Evolutionary conservation across 805 yeast genomes (phyloP), one percentile per base, ranked within the genome.

Genomic region (Monosporozyma servazzii): DNA sequence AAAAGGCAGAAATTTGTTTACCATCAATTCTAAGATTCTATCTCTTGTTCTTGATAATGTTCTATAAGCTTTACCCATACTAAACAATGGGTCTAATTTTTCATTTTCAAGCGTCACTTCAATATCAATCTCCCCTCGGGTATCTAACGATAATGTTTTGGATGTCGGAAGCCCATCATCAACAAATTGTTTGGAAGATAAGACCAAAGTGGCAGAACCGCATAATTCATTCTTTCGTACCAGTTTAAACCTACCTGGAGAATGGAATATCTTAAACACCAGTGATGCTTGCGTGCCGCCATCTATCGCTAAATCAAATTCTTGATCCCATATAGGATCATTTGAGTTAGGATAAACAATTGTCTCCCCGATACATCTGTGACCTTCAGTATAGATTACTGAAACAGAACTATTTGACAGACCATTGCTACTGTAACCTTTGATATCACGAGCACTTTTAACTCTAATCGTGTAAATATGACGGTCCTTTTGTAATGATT

Each of bases 271-370:
- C 1, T 84, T 81, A 1, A 80, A 77, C 1, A 80, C 75, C 1
- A 85, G 56, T 27, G 79, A 72, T 37, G 75, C 68, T 1, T 76
- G 62, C 1, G 75, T 66, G 21, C 72, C 67, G 0, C 75, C 73
- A 0, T 68, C 66, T 3, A 73, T 60, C 31, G 62, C 69, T 27
- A 70, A 53, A 64, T 88, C 96, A 63, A 88, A 87, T 51, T 85
- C 86, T 69, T 90, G 96, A 59, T 87, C 86, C 95, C 95, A 91
- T 15, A 76, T 78, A 0, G 97, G 96, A 58, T 81, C 80, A 33
- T 77, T 69, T 4, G 82, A 78, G 50, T 78, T 78, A 30, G 74
- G 71, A 3, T 86, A 71, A 0, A 82, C 76, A 57, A 86, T 73
- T 0, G 98, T 90, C 54, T 79, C 81, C 2, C 85, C 90, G 33